Evolutionary conservation across 176 grass and related monocot species (phyloP).

Genomic region (Aegilops speltoides): DNA sequence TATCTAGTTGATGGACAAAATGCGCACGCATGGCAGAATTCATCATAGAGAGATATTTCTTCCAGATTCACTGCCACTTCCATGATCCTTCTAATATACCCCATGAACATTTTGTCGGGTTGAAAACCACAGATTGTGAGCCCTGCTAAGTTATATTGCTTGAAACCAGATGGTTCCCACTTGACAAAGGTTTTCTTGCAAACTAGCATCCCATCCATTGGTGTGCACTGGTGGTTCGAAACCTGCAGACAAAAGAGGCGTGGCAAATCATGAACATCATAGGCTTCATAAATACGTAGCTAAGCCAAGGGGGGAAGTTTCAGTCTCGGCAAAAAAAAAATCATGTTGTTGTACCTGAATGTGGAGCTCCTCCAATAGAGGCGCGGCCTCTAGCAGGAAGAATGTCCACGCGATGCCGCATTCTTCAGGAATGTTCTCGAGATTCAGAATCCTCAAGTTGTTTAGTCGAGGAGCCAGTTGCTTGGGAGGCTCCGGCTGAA

Average conservation of each 20-base stretch:
- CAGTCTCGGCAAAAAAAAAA: too few species aligned
- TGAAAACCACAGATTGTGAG: neutral
- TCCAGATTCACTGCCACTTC: neutral
- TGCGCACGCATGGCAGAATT: neutral
- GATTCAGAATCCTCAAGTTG: neutral
- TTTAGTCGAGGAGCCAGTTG: neutral
- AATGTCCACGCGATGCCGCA: slow-evolving; percentile 1
- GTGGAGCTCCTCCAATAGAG: neutral
- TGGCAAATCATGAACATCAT: neutral
- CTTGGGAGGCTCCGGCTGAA: neutral
- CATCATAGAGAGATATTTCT: neutral
- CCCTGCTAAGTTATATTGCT: neutral
- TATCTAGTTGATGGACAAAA: neutral
- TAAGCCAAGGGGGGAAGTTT: too few species aligned
- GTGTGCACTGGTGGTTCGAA: neutral
- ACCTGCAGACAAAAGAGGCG: neutral
- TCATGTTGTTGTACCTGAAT: neutral
- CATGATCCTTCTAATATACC: neutral
- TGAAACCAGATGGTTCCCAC: slow-evolving; percentile 4
- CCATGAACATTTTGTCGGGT: neutral
- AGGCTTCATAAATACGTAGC: too few species aligned
- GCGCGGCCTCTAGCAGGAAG: neutral
- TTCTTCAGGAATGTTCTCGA: neutral
- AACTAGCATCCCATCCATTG: neutral
- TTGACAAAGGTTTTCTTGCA: neutral